Evolutionary conservation across 495 filamentous ascomycete species (phyloP).

Genomic region (Staphylotrichum tortipilum): DNA sequence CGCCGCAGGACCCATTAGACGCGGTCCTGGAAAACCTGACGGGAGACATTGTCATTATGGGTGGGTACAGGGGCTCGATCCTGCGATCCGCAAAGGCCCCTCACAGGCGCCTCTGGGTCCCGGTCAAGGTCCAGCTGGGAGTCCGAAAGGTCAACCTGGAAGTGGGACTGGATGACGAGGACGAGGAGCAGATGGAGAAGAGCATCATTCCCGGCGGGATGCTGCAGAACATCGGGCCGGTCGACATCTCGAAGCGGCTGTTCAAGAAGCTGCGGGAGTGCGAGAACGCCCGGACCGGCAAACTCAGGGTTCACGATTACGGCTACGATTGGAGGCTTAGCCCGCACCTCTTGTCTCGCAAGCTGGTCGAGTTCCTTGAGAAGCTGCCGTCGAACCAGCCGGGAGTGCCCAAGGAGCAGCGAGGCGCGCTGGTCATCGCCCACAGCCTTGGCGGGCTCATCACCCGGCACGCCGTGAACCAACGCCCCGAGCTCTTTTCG

Average conservation of each 20-base stretch:
- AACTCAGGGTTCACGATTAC: slow-evolving; percentile 75
- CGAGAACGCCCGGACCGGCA: slow-evolving; percentile 61
- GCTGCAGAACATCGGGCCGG: slow-evolving; percentile 80
- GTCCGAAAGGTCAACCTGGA: slow-evolving; percentile 88
- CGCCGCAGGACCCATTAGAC: slow-evolving; percentile 40
- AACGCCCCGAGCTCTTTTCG: slow-evolving; percentile 76
- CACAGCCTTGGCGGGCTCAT: slow-evolving; percentile 89
- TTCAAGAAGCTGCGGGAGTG: slow-evolving; percentile 69
- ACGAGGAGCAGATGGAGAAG: slow-evolving; percentile 78
- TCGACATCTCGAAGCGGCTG: slow-evolving; percentile 77
- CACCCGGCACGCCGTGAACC: slow-evolving; percentile 81
- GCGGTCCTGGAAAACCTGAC: slow-evolving; percentile 60
- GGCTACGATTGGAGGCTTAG: slow-evolving; percentile 95
- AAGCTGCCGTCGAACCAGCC: slow-evolving; percentile 64
- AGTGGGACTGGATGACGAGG: slow-evolving; percentile 72
- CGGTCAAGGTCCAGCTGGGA: slow-evolving; percentile 88
- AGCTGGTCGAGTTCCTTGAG: slow-evolving; percentile 63
- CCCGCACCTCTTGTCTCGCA: slow-evolving; percentile 63
- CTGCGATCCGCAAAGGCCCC: slow-evolving; percentile 77
- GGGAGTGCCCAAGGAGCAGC: slow-evolving; percentile 35
- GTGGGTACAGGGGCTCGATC: slow-evolving; percentile 84
- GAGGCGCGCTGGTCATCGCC: slow-evolving; percentile 74
- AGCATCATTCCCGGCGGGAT: slow-evolving; percentile 76
- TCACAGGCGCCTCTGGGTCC: slow-evolving; percentile 81
- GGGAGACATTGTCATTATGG: slow-evolving; percentile 82